phyloP scores from a whole-genome alignment of 257 asterid species.

The Nicotiana otophora region DNA sequence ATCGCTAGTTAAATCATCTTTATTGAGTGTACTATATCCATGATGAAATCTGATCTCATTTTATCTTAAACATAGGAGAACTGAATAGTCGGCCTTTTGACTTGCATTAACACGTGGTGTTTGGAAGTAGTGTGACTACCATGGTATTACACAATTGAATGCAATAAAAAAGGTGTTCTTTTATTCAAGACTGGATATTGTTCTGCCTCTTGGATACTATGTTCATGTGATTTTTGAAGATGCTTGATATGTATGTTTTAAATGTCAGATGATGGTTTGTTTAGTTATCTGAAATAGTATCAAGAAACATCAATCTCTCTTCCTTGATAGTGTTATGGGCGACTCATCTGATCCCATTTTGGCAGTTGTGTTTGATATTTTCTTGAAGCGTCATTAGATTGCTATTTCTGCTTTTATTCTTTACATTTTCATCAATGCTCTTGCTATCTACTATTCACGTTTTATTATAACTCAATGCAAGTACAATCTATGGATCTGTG shows the following conservation, averaged over 20 bases:
- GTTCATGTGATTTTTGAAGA: background rate
- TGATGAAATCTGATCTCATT: conserved; percentile 14
- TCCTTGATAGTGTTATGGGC: background rate
- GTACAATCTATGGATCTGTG: background rate
- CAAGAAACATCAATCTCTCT: background rate
- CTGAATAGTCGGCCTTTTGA: conserved; percentile 14
- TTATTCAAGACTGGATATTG: conserved; percentile 3
- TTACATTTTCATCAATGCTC: background rate
- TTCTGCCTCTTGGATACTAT: background rate
- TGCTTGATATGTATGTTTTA: background rate
- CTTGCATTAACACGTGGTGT: conserved; percentile 19
- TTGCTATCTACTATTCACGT: background rate
- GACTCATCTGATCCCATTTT: background rate
- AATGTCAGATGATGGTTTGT: background rate
- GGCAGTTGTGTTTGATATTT: background rate
- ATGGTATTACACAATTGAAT: conserved; percentile 2
- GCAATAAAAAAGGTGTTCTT: background rate
- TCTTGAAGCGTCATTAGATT: background rate
- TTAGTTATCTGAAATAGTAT: background rate
- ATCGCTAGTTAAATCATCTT: conserved; percentile 38
- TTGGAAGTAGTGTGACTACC: background rate
- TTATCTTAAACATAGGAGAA: conserved; percentile 18
- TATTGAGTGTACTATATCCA: conserved; percentile 30
- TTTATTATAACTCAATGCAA: background rate
- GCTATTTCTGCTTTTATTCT: background rate